Conservation (phyloP, 176 grass and related monocot genomes). For the Oryza meridionalis region DNA sequence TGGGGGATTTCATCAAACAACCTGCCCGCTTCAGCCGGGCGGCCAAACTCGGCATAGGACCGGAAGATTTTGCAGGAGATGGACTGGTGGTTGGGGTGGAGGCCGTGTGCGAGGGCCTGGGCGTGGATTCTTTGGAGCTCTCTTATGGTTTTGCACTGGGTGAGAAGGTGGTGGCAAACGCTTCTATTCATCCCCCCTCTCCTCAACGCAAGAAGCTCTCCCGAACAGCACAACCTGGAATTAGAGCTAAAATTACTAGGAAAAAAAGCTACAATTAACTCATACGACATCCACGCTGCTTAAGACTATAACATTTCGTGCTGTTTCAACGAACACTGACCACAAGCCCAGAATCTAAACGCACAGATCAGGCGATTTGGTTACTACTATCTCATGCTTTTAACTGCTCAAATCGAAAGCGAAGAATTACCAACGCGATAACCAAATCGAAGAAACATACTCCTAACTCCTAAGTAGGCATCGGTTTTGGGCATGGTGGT, state of each 20-base stretch:
- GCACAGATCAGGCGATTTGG: background rate
- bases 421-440: no score
- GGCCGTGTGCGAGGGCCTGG: constrained; percentile 28
- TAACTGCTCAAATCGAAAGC: background rate
- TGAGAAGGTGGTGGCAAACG: constrained; percentile 43
- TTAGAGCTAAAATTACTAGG: constrained; percentile 40
- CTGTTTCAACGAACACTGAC: background rate
- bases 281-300: background rate
- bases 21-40: background rate
- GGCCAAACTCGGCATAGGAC: constrained; percentile 44
- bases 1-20: constrained; percentile 58
- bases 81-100: constrained; percentile 48
- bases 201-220: background rate
- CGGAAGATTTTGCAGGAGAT: constrained; percentile 66
- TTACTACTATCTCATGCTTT: background rate
- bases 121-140: constrained; percentile 59
- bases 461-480: background rate
- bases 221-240: constrained; percentile 38
- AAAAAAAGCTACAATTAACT: background rate
- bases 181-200: constrained; percentile 43
- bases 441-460: background rate
- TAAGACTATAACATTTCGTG: background rate
- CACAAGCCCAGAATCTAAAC: background rate
- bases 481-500: background rate
- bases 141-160: constrained; percentile 46